Conservation (phyloP, 2,329 filamentous ascomycete species). For the Neobulgaria alba region DNA sequence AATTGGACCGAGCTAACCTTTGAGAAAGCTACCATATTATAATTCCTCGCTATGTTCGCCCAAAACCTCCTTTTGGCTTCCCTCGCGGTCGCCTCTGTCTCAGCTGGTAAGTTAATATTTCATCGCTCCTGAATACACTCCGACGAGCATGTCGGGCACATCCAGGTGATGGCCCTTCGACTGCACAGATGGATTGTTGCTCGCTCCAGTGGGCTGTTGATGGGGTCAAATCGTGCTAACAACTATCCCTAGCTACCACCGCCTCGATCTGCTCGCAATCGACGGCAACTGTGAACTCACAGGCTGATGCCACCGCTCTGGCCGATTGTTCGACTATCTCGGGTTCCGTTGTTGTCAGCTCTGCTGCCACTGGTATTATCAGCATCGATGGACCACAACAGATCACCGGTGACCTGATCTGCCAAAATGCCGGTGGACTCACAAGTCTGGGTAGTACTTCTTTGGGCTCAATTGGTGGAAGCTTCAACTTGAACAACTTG, state of each 20-base stretch:
- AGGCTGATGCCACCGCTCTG: constrained; percentile 24
- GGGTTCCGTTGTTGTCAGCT: constrained; percentile 29
- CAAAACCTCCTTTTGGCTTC: not conserved
- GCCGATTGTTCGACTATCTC: constrained; percentile 24
- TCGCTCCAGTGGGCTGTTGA: too few species aligned
- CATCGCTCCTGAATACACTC: too few species aligned
- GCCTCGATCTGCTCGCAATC: constrained; percentile 21
- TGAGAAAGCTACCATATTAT: not conserved
- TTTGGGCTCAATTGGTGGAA: constrained; percentile 57
- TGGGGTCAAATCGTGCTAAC: too few species aligned
- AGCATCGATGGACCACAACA: constrained; percentile 50
- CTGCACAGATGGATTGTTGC: too few species aligned
- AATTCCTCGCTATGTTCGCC: not conserved
- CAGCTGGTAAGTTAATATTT: constrained; percentile 2
- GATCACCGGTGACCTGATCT: constrained; percentile 49
- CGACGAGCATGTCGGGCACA: too few species aligned
- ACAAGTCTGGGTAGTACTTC: constrained; percentile 52
- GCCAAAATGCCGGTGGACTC: constrained; percentile 54
- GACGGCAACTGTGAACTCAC: constrained; percentile 26
- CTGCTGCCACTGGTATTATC: constrained; percentile 33
- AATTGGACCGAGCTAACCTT: constrained; percentile 1
- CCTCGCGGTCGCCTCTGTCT: not conserved
- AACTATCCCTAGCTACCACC: constrained; percentile 10
- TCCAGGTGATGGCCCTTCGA: too few species aligned
- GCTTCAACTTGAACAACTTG: constrained; percentile 61